Conservation (phyloP, 1,139 yeast species). For the Saccharomyces pastorianus region DNA sequence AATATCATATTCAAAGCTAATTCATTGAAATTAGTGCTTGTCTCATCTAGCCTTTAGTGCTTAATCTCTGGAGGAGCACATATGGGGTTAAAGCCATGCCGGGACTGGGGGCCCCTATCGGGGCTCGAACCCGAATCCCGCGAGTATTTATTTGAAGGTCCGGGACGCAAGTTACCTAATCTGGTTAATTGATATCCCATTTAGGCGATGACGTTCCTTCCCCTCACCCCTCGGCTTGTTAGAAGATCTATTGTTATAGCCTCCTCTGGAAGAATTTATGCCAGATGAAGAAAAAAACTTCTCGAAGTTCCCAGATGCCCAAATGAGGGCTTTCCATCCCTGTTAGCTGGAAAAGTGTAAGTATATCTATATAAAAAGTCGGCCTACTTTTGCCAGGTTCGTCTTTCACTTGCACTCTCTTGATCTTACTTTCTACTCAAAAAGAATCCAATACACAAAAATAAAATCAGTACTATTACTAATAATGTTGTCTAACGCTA, state of each 20-base stretch:
- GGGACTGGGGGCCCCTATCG: not conserved
- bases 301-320: not conserved
- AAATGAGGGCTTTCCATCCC: not conserved
- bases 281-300: not conserved
- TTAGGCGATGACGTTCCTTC: not conserved
- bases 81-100: not conserved
- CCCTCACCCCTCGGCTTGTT: not conserved
- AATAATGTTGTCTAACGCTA: not conserved
- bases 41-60: not conserved
- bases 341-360: not conserved
- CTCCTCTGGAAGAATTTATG: not conserved
- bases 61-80: not conserved
- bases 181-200: not conserved
- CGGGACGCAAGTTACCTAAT: constrained; percentile 1
- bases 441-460: not conserved
- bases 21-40: not conserved
- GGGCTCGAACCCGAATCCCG: not conserved
- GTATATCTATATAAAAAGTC: not conserved
- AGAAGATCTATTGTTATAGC: not conserved
- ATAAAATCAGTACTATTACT: not conserved
- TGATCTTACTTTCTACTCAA: not conserved
- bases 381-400: not conserved
- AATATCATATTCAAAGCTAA: not conserved
- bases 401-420: not conserved
- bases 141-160: not conserved